Base-by-base conservation (phyloP, 106 monocot species). In the Agapanthus africanus region DNA sequence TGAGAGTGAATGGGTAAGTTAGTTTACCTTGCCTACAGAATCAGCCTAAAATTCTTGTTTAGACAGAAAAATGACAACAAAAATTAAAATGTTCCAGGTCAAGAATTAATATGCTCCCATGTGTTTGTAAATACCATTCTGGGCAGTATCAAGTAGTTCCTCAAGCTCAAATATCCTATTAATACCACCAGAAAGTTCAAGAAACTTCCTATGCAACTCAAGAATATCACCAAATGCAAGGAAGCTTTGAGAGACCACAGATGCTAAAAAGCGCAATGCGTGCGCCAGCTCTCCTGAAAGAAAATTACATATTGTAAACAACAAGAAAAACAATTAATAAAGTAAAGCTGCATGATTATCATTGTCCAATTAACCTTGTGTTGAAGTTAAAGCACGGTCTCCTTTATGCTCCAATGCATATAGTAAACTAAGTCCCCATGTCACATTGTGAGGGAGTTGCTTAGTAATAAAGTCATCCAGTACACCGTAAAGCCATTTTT, bases 141-240 rank as follows among this genome's bases (percentile, higher is more conserved):
- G 99, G 32, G 92, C 71, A 68, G 81, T 80, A 78, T 86, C 87
- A 79, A 99, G 93, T 65, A 87, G 75, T 70, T 99, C 99, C 44
- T 99, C 99, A 34, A 99, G 81, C 68, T 99, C 99, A 81, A 93
- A 99, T 63, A 93, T 82, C 56, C 99, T 77, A 77, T 90, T 93
- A 46, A 99, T 81, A 38, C 99, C 90, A 77, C 99, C 99, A 56
- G 93, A 81, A 73, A 99, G 89, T 83, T 93, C 93, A 70, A 90
- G 65, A 79, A 72, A 93, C 50, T 99, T 99, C 46, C 73, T 90
- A 68, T 99, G 69, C 83, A 99, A 74, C 73, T 99, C 99, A 76
- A 99, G 92, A 76, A 99, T 99, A 64, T 99, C 99, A 41, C 99
- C 99, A 81, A 99, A 99, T 61, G 99, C 99, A 31, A 99, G 73